Evolutionary conservation across 1,139 yeast genomes (phyloP).

Genomic region (Candida frijolesensis): DNA sequence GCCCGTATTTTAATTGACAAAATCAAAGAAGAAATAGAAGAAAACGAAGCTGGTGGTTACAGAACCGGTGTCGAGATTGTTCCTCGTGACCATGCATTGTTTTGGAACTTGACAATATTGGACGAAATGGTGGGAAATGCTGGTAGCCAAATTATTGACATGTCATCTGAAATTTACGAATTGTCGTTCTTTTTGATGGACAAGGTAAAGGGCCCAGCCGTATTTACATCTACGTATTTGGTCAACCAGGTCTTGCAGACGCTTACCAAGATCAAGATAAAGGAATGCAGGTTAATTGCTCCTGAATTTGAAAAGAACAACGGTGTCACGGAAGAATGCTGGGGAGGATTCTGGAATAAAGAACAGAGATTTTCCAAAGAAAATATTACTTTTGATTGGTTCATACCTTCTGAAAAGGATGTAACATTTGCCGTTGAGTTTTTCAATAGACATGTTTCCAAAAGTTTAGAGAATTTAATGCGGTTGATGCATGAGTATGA

Average conservation of each 20-base stretch:
- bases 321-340: conserved; percentile 53
- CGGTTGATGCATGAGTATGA: conserved; percentile 33
- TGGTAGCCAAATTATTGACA: conserved; percentile 48
- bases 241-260: conserved; percentile 70
- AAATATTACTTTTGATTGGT: conserved; percentile 71
- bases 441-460: conserved; percentile 53
- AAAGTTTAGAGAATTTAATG: conserved; percentile 46
- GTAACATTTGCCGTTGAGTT: conserved; percentile 63
- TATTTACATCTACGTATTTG: conserved; percentile 49
- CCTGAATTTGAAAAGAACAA: conserved; percentile 31
- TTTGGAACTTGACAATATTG: conserved; percentile 71
- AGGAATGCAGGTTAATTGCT: conserved; percentile 57
- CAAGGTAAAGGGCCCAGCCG: conserved; percentile 66
- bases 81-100: conserved; percentile 76
- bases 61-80: conserved; percentile 70
- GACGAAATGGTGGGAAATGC: conserved; percentile 77
- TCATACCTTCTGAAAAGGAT: conserved; percentile 60
- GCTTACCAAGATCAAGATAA: conserved; percentile 59
- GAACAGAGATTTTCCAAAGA: conserved; percentile 40
- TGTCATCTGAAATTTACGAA: conserved; percentile 48
- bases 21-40: conserved; percentile 71
- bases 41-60: conserved; percentile 80
- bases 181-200: conserved; percentile 56
- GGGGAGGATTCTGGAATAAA: conserved; percentile 74
- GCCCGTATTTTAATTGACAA: conserved; percentile 50